Evolutionary conservation across 2,329 filamentous ascomycete species (phyloP).

Genomic region (Venturia effusa): DNA sequence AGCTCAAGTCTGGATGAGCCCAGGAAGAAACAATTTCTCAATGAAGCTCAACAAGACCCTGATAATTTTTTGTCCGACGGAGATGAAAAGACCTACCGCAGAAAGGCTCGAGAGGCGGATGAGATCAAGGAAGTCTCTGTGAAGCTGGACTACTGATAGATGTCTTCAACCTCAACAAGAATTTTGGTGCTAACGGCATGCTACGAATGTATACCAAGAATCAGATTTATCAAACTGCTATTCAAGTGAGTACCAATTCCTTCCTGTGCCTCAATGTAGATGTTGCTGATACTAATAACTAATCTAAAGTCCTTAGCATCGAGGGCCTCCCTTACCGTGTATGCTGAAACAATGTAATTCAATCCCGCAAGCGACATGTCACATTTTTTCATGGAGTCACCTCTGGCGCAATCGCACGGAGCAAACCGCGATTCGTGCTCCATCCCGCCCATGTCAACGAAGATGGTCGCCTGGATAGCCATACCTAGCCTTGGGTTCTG

Average conservation of each 20-base stretch:
- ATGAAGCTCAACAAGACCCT: slow-evolving; percentile 17
- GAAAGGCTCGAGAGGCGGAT: slow-evolving; percentile 25
- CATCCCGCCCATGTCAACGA: not conserved
- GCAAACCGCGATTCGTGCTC: not conserved
- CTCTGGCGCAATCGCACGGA: not conserved
- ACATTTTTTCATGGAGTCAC: not conserved
- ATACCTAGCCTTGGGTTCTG: not conserved
- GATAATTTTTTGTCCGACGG: slow-evolving; percentile 12
- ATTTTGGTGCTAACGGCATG: not conserved
- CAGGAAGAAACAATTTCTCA: slow-evolving; percentile 12
- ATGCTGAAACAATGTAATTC: not conserved
- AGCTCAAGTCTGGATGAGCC: not conserved
- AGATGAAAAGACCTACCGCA: slow-evolving; percentile 13
- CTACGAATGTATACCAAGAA: not conserved
- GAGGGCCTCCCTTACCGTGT: not conserved
- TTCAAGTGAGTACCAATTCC: not conserved
- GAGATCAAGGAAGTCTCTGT: slow-evolving; percentile 26
- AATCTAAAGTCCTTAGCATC: not conserved
- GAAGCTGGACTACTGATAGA: slow-evolving; percentile 36
- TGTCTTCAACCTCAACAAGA: not conserved
- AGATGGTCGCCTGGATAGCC: not conserved
- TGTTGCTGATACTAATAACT: not conserved
- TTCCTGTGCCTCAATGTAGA: not conserved
- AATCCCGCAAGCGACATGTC: not conserved
- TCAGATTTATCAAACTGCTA: not conserved